Base-by-base conservation (phyloP, 495 filamentous ascomycete genomes). In the Achaetomiella virescens region DNA sequence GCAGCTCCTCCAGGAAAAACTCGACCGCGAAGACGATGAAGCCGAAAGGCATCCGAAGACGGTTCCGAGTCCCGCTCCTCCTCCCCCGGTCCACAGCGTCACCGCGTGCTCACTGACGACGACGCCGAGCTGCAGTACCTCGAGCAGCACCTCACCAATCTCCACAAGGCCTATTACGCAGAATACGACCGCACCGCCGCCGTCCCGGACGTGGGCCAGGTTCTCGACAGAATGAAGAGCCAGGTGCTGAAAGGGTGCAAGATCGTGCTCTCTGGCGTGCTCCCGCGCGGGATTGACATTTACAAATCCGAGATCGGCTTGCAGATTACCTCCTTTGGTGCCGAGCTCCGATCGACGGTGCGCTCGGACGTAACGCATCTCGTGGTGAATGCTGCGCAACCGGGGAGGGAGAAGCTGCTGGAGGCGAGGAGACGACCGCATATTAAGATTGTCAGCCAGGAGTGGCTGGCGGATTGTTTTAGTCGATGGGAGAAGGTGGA, bases 351-450 rank as follows among this genome's bases (percentile, higher is more conserved):
- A 35, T 75, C 81, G 74, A 82, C 62, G 20, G 64, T 81, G 18
- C 60, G 60, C 17, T 51, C 54, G 17, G 68, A 74, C 17, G 68
- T 80, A 20, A 81, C 78, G 2, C 78, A 83, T 58, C 59, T 81
- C 9, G 79, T 85, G 8, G 77, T 80, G 20, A 77, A 70, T 41
- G 66, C 69, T 2, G 52, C 69, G 7, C 81, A 87, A 18, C 87
- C 89, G 48, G 82, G 92, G n/a, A 97, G 92, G 8, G 81, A 85
- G 35, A 98, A 98, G 70, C 88, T 97, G 40, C 80, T 84, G 24
- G 84, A 88, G 71, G 93, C 93, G 6, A 79, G 83, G 22, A 82
- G 82, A 18, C 81, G 83, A 12, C 81, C 82, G 4, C 62, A 76
- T 20, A 84, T 97, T 70, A 89, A 90, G 66, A 91, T 99, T 47